These are phyloP conservation scores for Candida berthetii DNA, from an alignment of 805 yeast genomes.

Conservation along the genomic window DNA sequence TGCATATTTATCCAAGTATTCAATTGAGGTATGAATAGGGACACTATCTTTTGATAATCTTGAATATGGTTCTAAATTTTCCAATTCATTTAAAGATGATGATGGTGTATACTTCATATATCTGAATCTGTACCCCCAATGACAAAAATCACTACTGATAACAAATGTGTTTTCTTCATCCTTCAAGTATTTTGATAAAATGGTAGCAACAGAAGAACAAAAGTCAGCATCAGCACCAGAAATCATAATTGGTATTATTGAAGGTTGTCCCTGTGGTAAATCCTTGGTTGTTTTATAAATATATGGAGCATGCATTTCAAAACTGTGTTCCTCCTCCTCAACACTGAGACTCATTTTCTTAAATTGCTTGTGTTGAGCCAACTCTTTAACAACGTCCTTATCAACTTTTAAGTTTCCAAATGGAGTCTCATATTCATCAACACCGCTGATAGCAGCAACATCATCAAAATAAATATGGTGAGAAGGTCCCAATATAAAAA, in stretches of 20 bases:
- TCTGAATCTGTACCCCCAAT: conserved; percentile 76
- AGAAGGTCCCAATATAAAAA: conserved; percentile 87
- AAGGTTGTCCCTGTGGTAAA: conserved; percentile 27
- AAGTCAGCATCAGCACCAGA: conserved; percentile 38
- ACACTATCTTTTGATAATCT: conserved; percentile 9
- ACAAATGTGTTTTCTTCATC: conserved; percentile 62
- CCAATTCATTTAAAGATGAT: conserved; percentile 11
- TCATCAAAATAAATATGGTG: conserved; percentile 81
- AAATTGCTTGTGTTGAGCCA: conserved; percentile 39
- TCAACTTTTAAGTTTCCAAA: conserved; percentile 74
- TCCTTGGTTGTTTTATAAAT: conserved; percentile 42
- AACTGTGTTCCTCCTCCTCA: conserved; percentile 86
- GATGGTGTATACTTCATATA: conserved; percentile 43
- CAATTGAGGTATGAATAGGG: conserved; percentile 70
- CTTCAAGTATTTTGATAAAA: conserved; percentile 46
- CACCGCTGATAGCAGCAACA: conserved; percentile 47
- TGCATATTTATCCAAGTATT: conserved; percentile 61
- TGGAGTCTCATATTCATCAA: conserved; percentile 67
- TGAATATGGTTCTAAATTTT: conserved; percentile 3
- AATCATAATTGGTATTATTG: conserved; percentile 75
- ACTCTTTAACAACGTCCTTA: conserved; percentile 28
- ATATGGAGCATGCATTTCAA: conserved; percentile 92
- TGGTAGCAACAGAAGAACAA: conserved; percentile 37
- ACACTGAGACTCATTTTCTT: conserved; percentile 47
- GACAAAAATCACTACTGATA: conserved; percentile 89